Evolutionary conservation across 1,284 basidiomycete genomes (phyloP).

Genomic region (Amylostereum areolatum): DNA sequence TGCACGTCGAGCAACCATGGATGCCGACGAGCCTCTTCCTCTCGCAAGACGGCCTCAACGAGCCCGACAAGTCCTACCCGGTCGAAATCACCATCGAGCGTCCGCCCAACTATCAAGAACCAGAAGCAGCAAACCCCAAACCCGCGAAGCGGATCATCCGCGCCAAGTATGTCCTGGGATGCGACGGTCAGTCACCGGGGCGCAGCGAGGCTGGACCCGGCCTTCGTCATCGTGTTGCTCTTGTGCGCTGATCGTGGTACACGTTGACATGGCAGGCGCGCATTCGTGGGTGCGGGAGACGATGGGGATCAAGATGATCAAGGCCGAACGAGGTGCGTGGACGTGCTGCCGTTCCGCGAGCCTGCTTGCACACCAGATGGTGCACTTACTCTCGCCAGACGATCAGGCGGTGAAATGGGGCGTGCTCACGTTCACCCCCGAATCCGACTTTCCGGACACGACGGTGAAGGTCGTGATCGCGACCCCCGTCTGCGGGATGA

Average conservation of each 20-base stretch:
- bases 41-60: neutral
- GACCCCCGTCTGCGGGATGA: neutral
- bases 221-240: neutral
- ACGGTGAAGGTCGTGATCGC: constrained; percentile 1
- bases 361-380: neutral
- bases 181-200: constrained; percentile 8
- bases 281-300: constrained; percentile 12
- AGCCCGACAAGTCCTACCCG: neutral
- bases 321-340: neutral
- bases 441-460: neutral
- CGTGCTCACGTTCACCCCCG: neutral
- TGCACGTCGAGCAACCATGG: constrained; percentile 6
- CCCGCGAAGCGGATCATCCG: constrained; percentile 1
- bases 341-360: neutral
- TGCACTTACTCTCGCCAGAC: neutral
- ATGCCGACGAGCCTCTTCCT: constrained; percentile 5
- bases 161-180: constrained; percentile 14
- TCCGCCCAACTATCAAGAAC: neutral
- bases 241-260: neutral
- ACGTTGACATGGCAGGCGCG: constrained; percentile 4
- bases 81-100: neutral
- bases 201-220: neutral
- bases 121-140: neutral
- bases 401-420: constrained; percentile 1
- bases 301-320: constrained; percentile 6